Conservation (phyloP, 345 rosid genomes). For the Laguncularia racemosa region DNA sequence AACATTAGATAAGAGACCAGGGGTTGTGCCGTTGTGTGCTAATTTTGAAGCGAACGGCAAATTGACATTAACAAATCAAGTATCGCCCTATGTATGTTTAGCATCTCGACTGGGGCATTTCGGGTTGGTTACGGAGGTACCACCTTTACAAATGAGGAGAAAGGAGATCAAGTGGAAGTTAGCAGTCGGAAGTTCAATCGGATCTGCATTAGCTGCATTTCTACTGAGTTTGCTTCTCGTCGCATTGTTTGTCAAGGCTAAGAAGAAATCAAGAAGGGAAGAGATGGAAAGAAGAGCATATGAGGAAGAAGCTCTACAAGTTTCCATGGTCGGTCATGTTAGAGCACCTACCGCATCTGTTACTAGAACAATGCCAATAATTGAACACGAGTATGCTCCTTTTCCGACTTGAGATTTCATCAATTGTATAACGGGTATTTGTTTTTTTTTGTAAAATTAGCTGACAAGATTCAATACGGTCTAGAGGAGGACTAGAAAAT, state of each 20-base stretch:
- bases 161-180: conserved; percentile 69
- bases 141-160: conserved; percentile 23
- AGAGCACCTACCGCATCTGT: too few relatives aligned
- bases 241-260: too few relatives aligned
- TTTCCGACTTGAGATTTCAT: too few relatives aligned
- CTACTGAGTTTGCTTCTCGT: conserved; percentile 62
- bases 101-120: conserved; percentile 76
- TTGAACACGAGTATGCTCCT: too few relatives aligned
- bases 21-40: conserved; percentile 53
- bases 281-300: conserved; percentile 75
- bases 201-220: conserved; percentile 53
- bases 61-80: conserved; percentile 39
- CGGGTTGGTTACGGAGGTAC: conserved; percentile 65
- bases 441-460: too few relatives aligned
- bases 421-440: too few relatives aligned
- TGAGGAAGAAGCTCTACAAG: conserved; percentile 82
- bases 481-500: too few relatives aligned
- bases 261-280: too few relatives aligned
- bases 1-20: conserved; percentile 15
- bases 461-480: too few relatives aligned
- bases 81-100: conserved; percentile 42
- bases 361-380: too few relatives aligned
- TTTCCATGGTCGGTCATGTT: conserved; percentile 16
- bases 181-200: conserved; percentile 68
- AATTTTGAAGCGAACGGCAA: conserved; percentile 57